Evolutionary conservation across 768 basidiomycete genomes (phyloP).

Genomic region (Kwoniella newhampshirensis): DNA sequence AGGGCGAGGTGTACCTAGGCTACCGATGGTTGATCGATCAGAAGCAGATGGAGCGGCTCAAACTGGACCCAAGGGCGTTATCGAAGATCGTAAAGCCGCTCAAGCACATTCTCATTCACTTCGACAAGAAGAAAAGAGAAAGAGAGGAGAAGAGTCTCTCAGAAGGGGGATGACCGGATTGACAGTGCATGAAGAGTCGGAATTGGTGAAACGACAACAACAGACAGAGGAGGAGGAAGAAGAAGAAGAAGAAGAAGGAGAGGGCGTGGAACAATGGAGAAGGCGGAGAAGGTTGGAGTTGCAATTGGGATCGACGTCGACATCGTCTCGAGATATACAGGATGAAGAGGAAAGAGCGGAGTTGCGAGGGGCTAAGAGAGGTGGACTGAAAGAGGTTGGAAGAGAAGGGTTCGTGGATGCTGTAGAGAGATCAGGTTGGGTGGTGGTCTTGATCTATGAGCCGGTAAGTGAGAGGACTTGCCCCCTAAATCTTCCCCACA

Average conservation of each 20-base stretch:
- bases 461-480: conserved; percentile 44
- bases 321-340: conserved; percentile 8
- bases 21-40: not conserved
- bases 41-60: conserved; percentile 22
- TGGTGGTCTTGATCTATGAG: conserved; percentile 48
- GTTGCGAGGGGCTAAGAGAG: conserved; percentile 12
- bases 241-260: conserved; percentile 3
- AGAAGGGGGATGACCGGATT: conserved; percentile 20
- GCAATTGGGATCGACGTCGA: conserved; percentile 7
- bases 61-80: conserved; percentile 43
- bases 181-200: conserved; percentile 34
- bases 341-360: conserved; percentile 8
- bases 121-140: conserved; percentile 1
- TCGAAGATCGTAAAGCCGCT: conserved; percentile 29
- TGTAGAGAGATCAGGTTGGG: conserved; percentile 49
- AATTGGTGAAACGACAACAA: conserved; percentile 5
- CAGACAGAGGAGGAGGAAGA: conserved; percentile 5
- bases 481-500: no score
- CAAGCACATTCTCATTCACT: not conserved
- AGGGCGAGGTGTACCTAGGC: conserved; percentile 7
- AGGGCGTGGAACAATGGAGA: conserved; percentile 20
- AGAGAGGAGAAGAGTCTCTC: conserved; percentile 10
- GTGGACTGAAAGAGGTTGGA: conserved; percentile 43
- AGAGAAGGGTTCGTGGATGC: conserved; percentile 41
- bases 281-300: conserved; percentile 9